These are phyloP conservation scores for Solanum corneliomulleri DNA, from an alignment of 257 asterid species.

Conservation along the genomic window DNA sequence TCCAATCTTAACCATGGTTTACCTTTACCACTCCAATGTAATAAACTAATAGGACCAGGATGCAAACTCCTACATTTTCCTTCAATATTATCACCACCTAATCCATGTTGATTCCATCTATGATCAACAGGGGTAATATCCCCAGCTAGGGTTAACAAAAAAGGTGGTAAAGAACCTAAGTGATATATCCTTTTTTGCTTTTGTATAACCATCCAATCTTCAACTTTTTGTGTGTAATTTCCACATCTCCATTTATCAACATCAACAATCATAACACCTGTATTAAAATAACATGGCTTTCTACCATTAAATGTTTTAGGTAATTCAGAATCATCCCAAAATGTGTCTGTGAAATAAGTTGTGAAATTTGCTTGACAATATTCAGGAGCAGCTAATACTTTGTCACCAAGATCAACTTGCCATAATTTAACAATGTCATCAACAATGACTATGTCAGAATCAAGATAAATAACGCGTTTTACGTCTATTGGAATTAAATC, in stretches of 20 bases:
- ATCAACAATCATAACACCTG: slow-evolving; percentile 36
- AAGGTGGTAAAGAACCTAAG: slow-evolving; percentile 32
- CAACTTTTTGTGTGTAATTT: slow-evolving; percentile 16
- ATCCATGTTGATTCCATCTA: slow-evolving; percentile 35
- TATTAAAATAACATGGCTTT: slow-evolving; percentile 31
- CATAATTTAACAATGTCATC: slow-evolving; percentile 22
- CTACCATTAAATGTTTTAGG: slow-evolving; percentile 15
- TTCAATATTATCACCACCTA: slow-evolving; percentile 30
- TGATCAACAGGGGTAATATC: slow-evolving; percentile 25
- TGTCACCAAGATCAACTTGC: slow-evolving; percentile 12
- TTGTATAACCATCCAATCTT: slow-evolving; percentile 35
- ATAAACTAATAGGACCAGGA: slow-evolving; percentile 27
- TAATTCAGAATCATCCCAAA: slow-evolving; percentile 13
- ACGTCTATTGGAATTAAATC: slow-evolving; percentile 13
- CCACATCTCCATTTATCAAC: slow-evolving; percentile 26
- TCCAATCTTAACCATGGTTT: slow-evolving; percentile 41
- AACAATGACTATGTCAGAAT: slow-evolving; percentile 22
- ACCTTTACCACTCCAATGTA: slow-evolving; percentile 50
- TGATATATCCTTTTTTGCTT: slow-evolving; percentile 27
- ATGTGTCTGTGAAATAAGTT: slow-evolving; percentile 16
- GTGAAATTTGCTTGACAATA: slow-evolving; percentile 28
- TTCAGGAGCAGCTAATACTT: slow-evolving; percentile 22
- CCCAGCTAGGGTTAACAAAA: slow-evolving; percentile 27
- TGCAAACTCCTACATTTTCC: slow-evolving; percentile 15
- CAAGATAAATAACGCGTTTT: slow-evolving; percentile 22